phyloP scores from a whole-genome alignment of 352 stramenopile species.

The Phytophthora brassicae region DNA sequence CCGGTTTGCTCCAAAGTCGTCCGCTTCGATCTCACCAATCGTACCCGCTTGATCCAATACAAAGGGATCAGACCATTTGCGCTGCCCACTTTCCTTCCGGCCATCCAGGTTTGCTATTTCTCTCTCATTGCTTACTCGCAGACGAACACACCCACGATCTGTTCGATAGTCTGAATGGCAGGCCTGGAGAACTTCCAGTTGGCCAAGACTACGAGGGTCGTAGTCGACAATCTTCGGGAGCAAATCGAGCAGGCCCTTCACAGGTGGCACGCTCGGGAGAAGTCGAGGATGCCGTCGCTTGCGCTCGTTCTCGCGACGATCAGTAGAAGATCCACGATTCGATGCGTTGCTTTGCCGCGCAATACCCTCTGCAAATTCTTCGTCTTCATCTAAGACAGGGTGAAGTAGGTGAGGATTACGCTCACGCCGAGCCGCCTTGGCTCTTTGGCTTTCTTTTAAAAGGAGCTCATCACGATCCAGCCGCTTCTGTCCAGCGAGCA shows the following conservation, averaged over 20 bases:
- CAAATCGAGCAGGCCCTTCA: conserved; percentile 83
- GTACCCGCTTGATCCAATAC: conserved; percentile 77
- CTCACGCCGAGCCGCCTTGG: conserved; percentile 33
- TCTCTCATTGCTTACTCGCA: conserved; percentile 69
- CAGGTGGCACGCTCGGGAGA: conserved; percentile 76
- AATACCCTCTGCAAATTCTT: conserved; percentile 12
- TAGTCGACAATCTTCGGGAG: conserved; percentile 69
- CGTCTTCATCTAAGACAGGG: conserved; percentile 24
- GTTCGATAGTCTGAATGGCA: conserved; percentile 76
- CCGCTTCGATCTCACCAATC: conserved; percentile 69
- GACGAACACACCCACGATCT: conserved; percentile 66
- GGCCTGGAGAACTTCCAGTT: conserved; percentile 79
- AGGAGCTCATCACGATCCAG: conserved; percentile 79
- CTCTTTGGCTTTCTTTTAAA: conserved; percentile 62
- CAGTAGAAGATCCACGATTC: conserved; percentile 6
- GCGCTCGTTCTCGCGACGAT: conserved; percentile 39
- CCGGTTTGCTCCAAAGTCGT: conserved; percentile 59
- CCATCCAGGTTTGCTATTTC: conserved; percentile 27
- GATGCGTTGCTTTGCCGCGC: not conserved
- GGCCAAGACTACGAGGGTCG: conserved; percentile 53
- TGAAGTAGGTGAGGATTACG: conserved; percentile 68
- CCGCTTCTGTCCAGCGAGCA: conserved; percentile 75
- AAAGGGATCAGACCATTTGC: conserved; percentile 74
- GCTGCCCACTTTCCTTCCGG: conserved; percentile 53
- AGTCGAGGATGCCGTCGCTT: conserved; percentile 68